Evolutionary conservation across 768 basidiomycete genomes (phyloP).

Genomic region (Boletus reticuloceps): DNA sequence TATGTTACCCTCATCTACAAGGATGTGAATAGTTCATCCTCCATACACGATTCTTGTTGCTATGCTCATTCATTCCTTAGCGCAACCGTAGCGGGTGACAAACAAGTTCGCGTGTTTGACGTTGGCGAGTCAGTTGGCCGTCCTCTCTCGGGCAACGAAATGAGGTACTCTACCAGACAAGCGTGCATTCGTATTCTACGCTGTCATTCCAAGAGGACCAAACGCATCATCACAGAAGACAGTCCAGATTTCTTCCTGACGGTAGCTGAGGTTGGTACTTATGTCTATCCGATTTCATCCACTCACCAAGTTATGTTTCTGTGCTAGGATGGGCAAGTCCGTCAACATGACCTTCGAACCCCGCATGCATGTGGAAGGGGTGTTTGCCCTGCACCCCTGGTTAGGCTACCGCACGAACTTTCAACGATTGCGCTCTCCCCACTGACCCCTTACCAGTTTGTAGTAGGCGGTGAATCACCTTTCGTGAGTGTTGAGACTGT

Average conservation of each 20-base stretch:
- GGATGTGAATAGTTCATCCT: constrained; percentile 53
- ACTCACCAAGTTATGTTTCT: constrained; percentile 19
- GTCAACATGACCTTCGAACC: constrained; percentile 82
- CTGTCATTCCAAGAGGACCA: constrained; percentile 73
- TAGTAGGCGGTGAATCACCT: constrained; percentile 79
- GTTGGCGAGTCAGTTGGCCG: constrained; percentile 43
- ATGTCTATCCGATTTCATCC: background rate
- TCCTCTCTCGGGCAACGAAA: constrained; percentile 42
- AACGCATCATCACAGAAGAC: constrained; percentile 77
- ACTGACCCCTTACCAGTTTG: constrained; percentile 78
- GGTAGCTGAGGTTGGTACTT: constrained; percentile 63
- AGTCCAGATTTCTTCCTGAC: constrained; percentile 75
- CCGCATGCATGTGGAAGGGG: constrained; percentile 56
- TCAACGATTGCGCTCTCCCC: constrained; percentile 75
- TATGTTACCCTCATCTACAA: constrained; percentile 75
- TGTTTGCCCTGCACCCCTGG: constrained; percentile 69
- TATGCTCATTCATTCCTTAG: constrained; percentile 34
- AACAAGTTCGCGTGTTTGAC: constrained; percentile 77
- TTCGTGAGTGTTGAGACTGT: constrained; percentile 48
- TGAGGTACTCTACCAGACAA: constrained; percentile 44
- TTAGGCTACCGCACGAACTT: constrained; percentile 61
- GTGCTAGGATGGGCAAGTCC: constrained; percentile 76
- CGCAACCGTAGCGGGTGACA: constrained; percentile 72
- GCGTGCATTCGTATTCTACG: constrained; percentile 52
- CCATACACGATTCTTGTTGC: constrained; percentile 1